A percentile compares a stretch with the other conserved stretches of the same genome.
These are phyloP conservation scores for Skeletonema tropicum DNA, from an alignment of 108 stramenopile species.

Conservation along the genomic window DNA sequence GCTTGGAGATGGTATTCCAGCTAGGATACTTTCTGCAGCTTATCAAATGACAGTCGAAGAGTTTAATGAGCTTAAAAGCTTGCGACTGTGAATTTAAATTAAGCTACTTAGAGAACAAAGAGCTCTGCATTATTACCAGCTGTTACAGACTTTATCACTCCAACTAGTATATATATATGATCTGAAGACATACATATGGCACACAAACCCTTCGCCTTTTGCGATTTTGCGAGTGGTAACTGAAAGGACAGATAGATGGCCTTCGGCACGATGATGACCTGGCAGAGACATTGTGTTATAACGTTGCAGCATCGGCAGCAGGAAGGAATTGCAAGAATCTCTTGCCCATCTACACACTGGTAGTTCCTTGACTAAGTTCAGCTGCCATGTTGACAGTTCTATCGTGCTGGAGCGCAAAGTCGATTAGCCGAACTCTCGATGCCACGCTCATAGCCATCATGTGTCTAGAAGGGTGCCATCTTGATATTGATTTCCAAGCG, in stretches of 20 bases:
- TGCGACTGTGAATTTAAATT: neutral
- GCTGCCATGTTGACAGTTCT: neutral
- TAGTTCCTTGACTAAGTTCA: neutral
- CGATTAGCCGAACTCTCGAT: too few relatives aligned
- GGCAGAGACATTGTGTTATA: neutral
- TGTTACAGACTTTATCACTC: too few relatives aligned
- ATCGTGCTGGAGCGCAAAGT: neutral
- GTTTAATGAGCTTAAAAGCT: conserved; percentile 10
- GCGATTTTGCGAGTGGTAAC: too few relatives aligned
- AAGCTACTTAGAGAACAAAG: neutral
- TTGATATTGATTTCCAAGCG: too few relatives aligned
- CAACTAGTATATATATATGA: too few relatives aligned
- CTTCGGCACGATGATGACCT: too few relatives aligned
- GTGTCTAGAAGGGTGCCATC: too few relatives aligned
- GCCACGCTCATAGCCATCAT: too few relatives aligned
- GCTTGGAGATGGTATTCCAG: conserved; percentile 66
- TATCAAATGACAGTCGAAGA: conserved; percentile 48
- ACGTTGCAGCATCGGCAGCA: neutral
- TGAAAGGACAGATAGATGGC: too few relatives aligned
- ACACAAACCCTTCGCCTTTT: too few relatives aligned
- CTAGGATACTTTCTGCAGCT: conserved; percentile 61
- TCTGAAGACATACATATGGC: too few relatives aligned
- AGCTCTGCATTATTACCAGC: neutral
- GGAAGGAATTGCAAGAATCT: neutral
- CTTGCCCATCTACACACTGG: neutral